Conservation (phyloP, 208 protist species). For the Endotrypanum monterogeii region DNA sequence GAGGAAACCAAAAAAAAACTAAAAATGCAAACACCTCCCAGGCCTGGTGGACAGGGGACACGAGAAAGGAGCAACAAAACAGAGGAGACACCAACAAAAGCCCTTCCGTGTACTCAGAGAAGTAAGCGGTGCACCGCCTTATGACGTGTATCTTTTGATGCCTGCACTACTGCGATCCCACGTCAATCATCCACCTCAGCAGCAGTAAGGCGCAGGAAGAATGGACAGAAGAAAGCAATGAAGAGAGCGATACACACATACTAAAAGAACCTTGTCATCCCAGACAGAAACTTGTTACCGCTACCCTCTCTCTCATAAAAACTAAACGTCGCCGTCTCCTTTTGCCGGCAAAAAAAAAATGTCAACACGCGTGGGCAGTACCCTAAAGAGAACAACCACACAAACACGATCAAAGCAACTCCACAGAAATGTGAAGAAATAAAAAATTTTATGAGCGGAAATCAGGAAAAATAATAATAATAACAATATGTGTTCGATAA, state of each 20-base stretch:
- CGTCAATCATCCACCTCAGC: background rate
- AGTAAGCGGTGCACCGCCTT: background rate
- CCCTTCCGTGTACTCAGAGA: background rate
- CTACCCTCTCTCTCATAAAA: background rate
- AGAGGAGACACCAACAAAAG: background rate
- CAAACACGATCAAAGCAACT: background rate
- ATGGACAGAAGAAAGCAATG: background rate
- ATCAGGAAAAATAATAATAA: background rate
- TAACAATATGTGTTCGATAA: background rate
- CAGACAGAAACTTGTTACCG: background rate
- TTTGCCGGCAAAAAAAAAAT: background rate
- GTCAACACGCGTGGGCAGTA: background rate
- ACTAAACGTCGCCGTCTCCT: background rate
- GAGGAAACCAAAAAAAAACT: background rate
- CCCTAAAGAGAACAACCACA: background rate
- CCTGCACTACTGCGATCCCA: background rate
- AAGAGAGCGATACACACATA: background rate
- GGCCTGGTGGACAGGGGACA: background rate
- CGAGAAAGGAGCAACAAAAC: background rate
- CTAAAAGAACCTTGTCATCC: background rate
- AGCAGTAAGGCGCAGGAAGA: background rate
- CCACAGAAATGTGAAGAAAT: background rate
- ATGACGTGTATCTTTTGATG: background rate
- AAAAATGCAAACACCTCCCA: background rate
- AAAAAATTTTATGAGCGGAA: background rate